phyloP scores from a whole-genome alignment of 805 yeast species.

The Barnettozyma populi region DNA sequence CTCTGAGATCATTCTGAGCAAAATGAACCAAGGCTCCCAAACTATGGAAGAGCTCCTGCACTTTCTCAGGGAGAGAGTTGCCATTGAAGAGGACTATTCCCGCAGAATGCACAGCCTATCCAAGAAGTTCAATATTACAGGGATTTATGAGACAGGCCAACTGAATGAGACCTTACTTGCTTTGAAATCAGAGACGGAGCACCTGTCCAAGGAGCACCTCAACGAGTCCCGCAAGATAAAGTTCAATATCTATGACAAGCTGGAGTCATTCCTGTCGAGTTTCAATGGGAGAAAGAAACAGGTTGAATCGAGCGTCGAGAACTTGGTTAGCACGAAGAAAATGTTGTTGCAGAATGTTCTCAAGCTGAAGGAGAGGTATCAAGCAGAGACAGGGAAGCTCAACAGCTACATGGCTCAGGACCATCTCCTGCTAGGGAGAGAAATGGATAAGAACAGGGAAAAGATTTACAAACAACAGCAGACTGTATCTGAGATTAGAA shows the following conservation, averaged over 20 bases:
- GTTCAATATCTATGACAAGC: slow-evolving; percentile 45
- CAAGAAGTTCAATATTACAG: slow-evolving; percentile 36
- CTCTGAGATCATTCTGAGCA: slow-evolving; percentile 44
- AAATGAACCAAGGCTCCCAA: slow-evolving; percentile 53
- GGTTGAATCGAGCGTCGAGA: slow-evolving; percentile 51
- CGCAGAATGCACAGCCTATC: slow-evolving; percentile 49
- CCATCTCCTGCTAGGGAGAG: slow-evolving; percentile 68
- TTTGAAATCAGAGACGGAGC: slow-evolving; percentile 52
- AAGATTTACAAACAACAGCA: slow-evolving; percentile 48
- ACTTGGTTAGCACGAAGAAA: slow-evolving; percentile 44
- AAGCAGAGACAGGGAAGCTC: slow-evolving; percentile 51
- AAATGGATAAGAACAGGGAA: slow-evolving; percentile 53
- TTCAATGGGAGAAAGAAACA: slow-evolving; percentile 51
- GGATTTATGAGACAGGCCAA: slow-evolving; percentile 55
- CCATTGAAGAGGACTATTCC: slow-evolving; percentile 71
- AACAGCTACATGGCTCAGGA: slow-evolving; percentile 57
- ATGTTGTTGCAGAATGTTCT: slow-evolving; percentile 33
- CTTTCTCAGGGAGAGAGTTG: slow-evolving; percentile 49
- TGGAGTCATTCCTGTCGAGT: slow-evolving; percentile 45
- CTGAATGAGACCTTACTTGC: slow-evolving; percentile 54
- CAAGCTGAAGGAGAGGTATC: slow-evolving; percentile 43
- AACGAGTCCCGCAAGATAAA: slow-evolving; percentile 45
- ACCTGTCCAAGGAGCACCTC: slow-evolving; percentile 51
- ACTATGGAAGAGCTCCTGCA: slow-evolving; percentile 47
- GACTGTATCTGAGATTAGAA: slow-evolving; percentile 36